Evolutionary conservation across 2,329 filamentous ascomycete species (phyloP).

Genomic region (Aspergillus pseudoterreus): DNA sequence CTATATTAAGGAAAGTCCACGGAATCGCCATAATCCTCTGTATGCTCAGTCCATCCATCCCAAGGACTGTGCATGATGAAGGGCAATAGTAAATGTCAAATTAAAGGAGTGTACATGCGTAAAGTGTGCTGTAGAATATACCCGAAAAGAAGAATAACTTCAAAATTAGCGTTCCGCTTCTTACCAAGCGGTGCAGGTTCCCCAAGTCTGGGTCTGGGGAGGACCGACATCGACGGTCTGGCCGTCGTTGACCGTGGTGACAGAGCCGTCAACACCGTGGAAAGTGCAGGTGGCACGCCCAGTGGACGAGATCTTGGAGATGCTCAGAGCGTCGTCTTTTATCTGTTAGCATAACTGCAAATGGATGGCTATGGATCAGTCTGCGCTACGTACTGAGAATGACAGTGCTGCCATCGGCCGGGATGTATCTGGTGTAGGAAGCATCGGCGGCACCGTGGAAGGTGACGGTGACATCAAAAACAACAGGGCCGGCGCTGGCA

Average conservation of each 20-base stretch:
- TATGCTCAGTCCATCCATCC: too few relatives aligned
- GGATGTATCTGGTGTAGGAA: constrained; percentile 16
- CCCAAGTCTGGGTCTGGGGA: constrained; percentile 21
- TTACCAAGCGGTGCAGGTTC: constrained; percentile 9
- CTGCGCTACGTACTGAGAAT: constrained; percentile 13
- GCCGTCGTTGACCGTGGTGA: constrained; percentile 14
- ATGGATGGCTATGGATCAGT: background rate
- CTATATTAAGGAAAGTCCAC: background rate
- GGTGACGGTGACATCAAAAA: constrained; percentile 7
- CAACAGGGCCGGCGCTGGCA: background rate
- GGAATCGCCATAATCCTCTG: too few relatives aligned
- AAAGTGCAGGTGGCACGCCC: constrained; percentile 16
- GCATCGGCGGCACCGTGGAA: constrained; percentile 20
- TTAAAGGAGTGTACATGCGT: too few relatives aligned
- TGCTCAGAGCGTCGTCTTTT: constrained; percentile 17
- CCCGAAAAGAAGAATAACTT: too few relatives aligned
- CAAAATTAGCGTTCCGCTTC: background rate
- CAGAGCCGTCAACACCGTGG: constrained; percentile 16
- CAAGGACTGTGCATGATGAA: background rate
- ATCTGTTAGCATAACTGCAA: background rate
- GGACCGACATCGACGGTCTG: constrained; percentile 19
- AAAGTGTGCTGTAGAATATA: too few relatives aligned
- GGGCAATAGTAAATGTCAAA: too few relatives aligned
- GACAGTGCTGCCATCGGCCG: constrained; percentile 9
- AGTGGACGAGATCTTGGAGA: constrained; percentile 16